Evolutionary conservation across 2,329 filamentous ascomycete species (phyloP).

Genomic region (Fusarium pininemorale): DNA sequence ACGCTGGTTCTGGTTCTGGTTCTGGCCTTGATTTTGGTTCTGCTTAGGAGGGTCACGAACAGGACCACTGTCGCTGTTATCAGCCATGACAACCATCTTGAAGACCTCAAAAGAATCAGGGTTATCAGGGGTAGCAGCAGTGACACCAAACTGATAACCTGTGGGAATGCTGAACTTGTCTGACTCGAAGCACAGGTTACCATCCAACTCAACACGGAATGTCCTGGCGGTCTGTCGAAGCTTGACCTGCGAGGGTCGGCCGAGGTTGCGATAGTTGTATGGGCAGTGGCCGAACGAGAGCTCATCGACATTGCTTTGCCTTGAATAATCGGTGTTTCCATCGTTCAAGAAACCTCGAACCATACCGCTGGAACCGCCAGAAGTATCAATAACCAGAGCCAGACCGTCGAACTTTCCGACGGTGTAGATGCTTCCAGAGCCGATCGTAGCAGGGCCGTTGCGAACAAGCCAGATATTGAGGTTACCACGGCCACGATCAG

Average conservation of each 20-base stretch:
- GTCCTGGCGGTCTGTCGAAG: constrained; percentile 70
- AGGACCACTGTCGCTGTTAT: constrained; percentile 48
- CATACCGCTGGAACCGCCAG: constrained; percentile 80
- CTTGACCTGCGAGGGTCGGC: constrained; percentile 81
- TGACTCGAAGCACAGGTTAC: constrained; percentile 82
- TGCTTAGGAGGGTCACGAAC: constrained; percentile 43
- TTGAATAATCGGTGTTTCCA: constrained; percentile 80
- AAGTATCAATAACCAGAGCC: constrained; percentile 84
- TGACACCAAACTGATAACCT: constrained; percentile 87
- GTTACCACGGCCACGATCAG: constrained; percentile 86
- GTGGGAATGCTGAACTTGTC: constrained; percentile 79
- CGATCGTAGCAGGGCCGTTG: constrained; percentile 71
- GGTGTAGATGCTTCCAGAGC: constrained; percentile 83
- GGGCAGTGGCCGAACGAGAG: constrained; percentile 94
- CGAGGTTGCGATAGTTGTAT: constrained; percentile 90
- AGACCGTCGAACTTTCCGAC: constrained; percentile 89
- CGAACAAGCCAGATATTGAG: constrained; percentile 92
- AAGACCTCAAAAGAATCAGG: constrained; percentile 96
- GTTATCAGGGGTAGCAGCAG: constrained; percentile 86
- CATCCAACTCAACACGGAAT: constrained; percentile 85
- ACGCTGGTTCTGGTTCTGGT: constrained; percentile 20
- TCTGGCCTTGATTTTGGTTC: constrained; percentile 6
- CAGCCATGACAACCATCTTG: constrained; percentile 79
- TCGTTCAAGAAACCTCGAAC: constrained; percentile 95
- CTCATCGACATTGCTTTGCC: constrained; percentile 77